Evolutionary conservation across 2,329 filamentous ascomycete genomes (phyloP).

Genomic region (Hypomyces perniciosus): DNA sequence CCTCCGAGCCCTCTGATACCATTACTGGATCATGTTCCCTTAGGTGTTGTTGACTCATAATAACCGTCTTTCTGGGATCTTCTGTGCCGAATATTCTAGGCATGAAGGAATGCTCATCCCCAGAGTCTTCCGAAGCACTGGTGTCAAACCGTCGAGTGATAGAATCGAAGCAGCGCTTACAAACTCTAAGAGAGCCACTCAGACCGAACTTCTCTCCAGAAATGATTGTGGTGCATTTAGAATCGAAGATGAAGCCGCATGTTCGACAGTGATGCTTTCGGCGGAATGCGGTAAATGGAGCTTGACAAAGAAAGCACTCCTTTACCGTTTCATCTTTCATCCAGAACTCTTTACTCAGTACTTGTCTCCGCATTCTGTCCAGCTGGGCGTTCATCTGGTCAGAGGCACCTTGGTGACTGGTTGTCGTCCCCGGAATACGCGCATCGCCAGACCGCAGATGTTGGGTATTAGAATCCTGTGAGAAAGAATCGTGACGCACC

Average conservation of each 20-base stretch:
- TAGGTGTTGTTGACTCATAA: slow-evolving; percentile 25
- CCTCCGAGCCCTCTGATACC: slow-evolving; percentile 38
- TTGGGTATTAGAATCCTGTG: slow-evolving; percentile 39
- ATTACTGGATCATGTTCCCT: slow-evolving; percentile 36
- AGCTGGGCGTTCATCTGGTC: slow-evolving; percentile 56
- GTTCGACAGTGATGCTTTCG: slow-evolving; percentile 94
- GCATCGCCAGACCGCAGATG: slow-evolving; percentile 40
- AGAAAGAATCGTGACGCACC: slow-evolving; percentile 52
- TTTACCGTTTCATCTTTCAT: slow-evolving; percentile 99
- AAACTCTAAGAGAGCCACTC: slow-evolving; percentile 76
- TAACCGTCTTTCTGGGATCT: slow-evolving; percentile 38
- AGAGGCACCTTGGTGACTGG: slow-evolving; percentile 47
- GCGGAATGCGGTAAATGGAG: slow-evolving; percentile 85
- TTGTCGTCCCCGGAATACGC: slow-evolving; percentile 51
- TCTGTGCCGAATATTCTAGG: slow-evolving; percentile 56
- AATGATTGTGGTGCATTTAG: slow-evolving; percentile 90
- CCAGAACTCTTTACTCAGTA: slow-evolving; percentile 95
- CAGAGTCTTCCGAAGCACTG: slow-evolving; percentile 80
- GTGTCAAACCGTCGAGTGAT: slow-evolving; percentile 87
- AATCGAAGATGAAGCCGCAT: slow-evolving; percentile 98
- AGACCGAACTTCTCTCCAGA: slow-evolving; percentile 84
- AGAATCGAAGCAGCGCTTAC: slow-evolving; percentile 85
- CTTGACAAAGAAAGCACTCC: slow-evolving; percentile 89
- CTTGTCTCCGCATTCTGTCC: slow-evolving; percentile 73
- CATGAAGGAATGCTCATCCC: slow-evolving; percentile 66